Percentiles rank a stretch among this genome's conserved stretches.
Evolutionary conservation across 352 stramenopile species (phyloP).

Genomic region (Lagenidium giganteum): DNA sequence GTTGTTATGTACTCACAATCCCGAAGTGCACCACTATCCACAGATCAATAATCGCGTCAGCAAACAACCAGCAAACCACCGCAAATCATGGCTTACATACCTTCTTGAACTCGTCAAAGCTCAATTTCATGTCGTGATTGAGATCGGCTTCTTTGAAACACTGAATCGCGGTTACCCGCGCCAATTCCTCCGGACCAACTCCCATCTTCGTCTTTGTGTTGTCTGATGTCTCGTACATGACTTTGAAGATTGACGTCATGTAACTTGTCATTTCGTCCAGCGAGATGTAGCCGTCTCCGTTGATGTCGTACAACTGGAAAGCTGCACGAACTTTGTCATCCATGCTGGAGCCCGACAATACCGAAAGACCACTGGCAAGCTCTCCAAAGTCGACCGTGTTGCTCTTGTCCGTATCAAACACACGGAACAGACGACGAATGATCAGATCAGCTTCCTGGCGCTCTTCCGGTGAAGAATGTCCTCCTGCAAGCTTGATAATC

Average conservation of each 20-base stretch:
- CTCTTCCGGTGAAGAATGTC: constrained; percentile 57
- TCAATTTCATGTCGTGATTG: constrained; percentile 81
- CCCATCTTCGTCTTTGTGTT: constrained; percentile 69
- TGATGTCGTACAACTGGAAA: constrained; percentile 85
- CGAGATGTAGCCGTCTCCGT: constrained; percentile 81
- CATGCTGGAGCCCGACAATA: constrained; percentile 81
- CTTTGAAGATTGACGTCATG: constrained; percentile 87
- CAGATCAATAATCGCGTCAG: background rate
- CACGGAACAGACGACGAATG: constrained; percentile 76
- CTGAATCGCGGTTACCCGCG: constrained; percentile 67
- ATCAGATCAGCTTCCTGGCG: constrained; percentile 75
- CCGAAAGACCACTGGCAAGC: constrained; percentile 76
- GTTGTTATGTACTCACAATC: constrained; percentile 2
- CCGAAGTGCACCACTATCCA: constrained; percentile 14
- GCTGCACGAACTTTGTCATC: constrained; percentile 83
- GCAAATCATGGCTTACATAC: constrained; percentile 18
- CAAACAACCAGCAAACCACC: background rate
- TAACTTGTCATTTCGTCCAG: constrained; percentile 86
- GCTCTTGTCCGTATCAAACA: constrained; percentile 82
- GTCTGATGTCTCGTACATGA: constrained; percentile 87
- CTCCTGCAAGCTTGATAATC: constrained; percentile 78
- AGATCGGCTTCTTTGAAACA: constrained; percentile 85
- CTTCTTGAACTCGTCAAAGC: constrained; percentile 89
- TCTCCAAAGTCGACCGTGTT: constrained; percentile 86
- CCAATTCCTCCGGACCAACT: constrained; percentile 72